phyloP scores from a whole-genome alignment of 495 filamentous ascomycete genomes.

The Penicillium bialowiezense region DNA sequence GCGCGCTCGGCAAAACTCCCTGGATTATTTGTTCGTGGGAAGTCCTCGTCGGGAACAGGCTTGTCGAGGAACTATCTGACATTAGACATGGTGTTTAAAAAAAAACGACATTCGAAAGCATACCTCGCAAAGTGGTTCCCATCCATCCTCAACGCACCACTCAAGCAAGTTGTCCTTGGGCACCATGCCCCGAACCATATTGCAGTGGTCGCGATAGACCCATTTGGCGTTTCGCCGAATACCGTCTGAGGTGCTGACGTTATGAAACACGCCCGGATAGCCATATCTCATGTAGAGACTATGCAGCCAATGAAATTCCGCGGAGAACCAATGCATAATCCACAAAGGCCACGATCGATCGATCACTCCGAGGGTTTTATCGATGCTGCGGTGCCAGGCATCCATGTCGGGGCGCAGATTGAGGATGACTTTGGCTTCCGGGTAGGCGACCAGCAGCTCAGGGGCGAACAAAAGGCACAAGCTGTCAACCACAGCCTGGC shows the following conservation, averaged over 20 bases:
- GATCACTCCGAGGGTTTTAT: not conserved
- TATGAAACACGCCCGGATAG: constrained; percentile 14
- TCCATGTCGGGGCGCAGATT: not conserved
- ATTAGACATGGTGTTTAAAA: not conserved
- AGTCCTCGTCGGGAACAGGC: constrained; percentile 8
- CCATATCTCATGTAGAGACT: not conserved
- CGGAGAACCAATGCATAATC: not conserved
- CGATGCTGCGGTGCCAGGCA: not conserved
- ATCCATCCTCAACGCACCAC: constrained; percentile 53
- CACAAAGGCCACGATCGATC: not conserved
- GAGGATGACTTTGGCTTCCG: not conserved
- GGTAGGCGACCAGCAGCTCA: not conserved
- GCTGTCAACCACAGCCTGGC: not conserved
- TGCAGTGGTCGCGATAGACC: constrained; percentile 28
- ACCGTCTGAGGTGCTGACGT: constrained; percentile 21
- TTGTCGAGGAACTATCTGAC: constrained; percentile 7
- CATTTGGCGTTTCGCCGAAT: constrained; percentile 11
- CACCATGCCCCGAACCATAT: constrained; percentile 28
- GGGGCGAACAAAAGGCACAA: not conserved
- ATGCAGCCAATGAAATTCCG: not conserved
- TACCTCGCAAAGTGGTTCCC: constrained; percentile 50
- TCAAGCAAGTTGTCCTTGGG: constrained; percentile 47
- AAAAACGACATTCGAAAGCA: no score
- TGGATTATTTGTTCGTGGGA: constrained; percentile 2
- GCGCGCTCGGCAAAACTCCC: not conserved